These are phyloP conservation scores for Solanum lycopersicoides DNA, from an alignment of 257 asterid genomes.

Conservation along the genomic window DNA sequence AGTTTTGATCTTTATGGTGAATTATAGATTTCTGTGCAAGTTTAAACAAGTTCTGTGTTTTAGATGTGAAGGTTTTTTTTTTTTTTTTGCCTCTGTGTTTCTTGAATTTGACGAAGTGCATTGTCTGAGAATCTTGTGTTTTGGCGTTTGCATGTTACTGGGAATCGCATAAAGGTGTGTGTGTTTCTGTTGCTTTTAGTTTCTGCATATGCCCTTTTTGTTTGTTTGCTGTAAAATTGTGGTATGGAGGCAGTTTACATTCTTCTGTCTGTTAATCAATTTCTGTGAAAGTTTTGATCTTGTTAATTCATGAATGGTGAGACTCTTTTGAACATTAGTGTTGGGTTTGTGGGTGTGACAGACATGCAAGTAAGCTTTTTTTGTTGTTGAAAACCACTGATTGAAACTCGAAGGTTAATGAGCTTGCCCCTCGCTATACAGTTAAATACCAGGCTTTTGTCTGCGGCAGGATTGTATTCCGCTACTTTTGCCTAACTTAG, in stretches of 20 bases:
- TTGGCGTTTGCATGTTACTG: not conserved
- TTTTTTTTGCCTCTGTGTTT: not conserved
- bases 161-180: not conserved
- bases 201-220: not conserved
- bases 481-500: not conserved
- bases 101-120: not conserved
- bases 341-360: not conserved
- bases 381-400: not conserved
- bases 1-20: not conserved
- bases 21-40: not conserved
- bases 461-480: not conserved
- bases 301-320: not conserved
- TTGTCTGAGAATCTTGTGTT: not conserved
- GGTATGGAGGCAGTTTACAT: not conserved
- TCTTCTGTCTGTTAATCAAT: not conserved
- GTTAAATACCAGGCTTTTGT: not conserved
- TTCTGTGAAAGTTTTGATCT: not conserved
- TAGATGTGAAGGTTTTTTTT: not conserved
- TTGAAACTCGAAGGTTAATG: not conserved
- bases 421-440: not conserved
- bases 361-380: not conserved
- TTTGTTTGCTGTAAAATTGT: not conserved
- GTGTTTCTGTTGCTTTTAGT: not conserved
- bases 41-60: not conserved
- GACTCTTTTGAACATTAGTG: not conserved